Percentiles rank a stretch among this genome's conserved stretches.
Evolutionary conservation across 179 eudicot genomes (phyloP).

Genomic region (Actinidia arguta): DNA sequence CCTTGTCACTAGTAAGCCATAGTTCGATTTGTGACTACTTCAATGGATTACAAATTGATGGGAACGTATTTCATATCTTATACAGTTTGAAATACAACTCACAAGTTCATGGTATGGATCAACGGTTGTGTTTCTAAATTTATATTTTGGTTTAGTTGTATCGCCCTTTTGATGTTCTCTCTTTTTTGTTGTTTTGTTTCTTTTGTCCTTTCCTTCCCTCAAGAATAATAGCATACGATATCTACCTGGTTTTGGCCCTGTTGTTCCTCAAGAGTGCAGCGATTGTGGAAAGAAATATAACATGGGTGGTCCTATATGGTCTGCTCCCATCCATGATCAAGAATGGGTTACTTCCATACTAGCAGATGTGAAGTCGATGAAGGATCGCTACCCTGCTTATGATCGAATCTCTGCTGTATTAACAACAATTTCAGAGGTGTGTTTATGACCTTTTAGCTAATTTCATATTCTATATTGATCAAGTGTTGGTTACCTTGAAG

Average conservation of each 20-base stretch:
- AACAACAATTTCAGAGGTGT: constrained; percentile 95
- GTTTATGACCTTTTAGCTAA: constrained; percentile 5
- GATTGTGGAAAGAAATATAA: constrained; percentile 91
- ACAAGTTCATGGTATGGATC: background rate
- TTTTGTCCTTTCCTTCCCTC: constrained; percentile 17
- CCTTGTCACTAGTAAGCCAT: background rate
- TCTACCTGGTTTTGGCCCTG: constrained; percentile 94
- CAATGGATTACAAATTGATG: background rate
- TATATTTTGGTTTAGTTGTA: background rate
- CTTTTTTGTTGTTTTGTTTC: background rate
- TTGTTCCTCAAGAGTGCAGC: constrained; percentile 83
- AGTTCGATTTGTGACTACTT: background rate
- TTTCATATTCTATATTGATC: background rate
- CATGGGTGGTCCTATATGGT: constrained; percentile 99
- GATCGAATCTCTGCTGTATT: constrained; percentile 75
- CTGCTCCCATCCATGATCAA: constrained; percentile 95
- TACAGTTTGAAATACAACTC: constrained; percentile 4
- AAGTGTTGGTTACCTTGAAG: background rate
- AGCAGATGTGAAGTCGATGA: constrained; percentile 70
- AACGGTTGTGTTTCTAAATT: background rate
- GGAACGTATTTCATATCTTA: background rate
- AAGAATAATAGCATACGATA: constrained; percentile 76
- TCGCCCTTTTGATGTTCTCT: constrained; percentile 14
- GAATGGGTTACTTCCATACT: constrained; percentile 92
- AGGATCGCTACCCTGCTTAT: constrained; percentile 84